Percentiles rank a stretch among this genome's conserved stretches.
Evolutionary conservation across 352 stramenopile genomes (phyloP).

Genomic region (Porosira glacialis): DNA sequence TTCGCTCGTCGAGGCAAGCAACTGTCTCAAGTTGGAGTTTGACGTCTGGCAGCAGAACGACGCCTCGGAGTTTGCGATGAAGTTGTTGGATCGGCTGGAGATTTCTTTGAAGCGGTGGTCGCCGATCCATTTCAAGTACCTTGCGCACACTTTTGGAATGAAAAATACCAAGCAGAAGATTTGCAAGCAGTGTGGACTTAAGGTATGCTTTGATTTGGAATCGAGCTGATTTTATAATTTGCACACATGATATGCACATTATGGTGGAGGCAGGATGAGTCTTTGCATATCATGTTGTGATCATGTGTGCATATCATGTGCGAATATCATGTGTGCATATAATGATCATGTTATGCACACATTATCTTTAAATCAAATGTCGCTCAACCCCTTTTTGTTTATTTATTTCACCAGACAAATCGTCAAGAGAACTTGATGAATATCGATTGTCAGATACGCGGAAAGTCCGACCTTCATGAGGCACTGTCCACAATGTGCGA

Average conservation of each 20-base stretch:
- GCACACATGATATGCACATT: too few species aligned
- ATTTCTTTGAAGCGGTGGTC: constrained; percentile 87
- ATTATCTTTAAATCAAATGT: constrained; percentile 2
- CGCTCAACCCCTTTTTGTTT: neutral
- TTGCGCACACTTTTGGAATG: constrained; percentile 79
- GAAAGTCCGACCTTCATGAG: constrained; percentile 97
- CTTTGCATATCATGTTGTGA: constrained; percentile 7
- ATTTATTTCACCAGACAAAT: constrained; percentile 82
- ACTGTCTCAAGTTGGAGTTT: constrained; percentile 88
- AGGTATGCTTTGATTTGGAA: constrained; percentile 51
- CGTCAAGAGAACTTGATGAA: constrained; percentile 96
- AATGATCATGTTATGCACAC: neutral
- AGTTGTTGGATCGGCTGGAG: constrained; percentile 97
- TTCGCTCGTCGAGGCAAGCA: constrained; percentile 82
- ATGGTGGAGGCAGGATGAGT: neutral
- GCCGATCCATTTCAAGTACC: constrained; percentile 76
- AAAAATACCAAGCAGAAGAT: constrained; percentile 83
- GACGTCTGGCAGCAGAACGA: constrained; percentile 99
- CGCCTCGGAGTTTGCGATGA: constrained; percentile 98
- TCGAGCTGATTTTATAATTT: too few species aligned
- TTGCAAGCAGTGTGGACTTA: constrained; percentile 82
- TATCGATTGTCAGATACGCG: constrained; percentile 95
- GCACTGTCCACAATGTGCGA: constrained; percentile 94
- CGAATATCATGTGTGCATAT: neutral
- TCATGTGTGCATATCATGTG: too few species aligned